Evolutionary conservation across 2,329 filamentous ascomycete species (phyloP).

Genomic region (Paramyrothecium roridum): DNA sequence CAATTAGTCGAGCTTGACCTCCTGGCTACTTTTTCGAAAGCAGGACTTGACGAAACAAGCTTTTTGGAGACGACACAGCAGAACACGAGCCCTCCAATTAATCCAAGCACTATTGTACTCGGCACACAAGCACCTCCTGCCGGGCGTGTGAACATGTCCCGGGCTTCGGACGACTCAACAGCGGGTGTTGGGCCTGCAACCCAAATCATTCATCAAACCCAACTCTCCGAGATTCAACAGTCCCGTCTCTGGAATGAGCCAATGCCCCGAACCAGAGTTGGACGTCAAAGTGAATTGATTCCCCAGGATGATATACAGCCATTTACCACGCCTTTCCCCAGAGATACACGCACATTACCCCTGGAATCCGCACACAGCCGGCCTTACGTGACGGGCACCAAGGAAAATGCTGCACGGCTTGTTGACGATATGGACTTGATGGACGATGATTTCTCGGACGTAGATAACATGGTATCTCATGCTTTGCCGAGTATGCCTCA

Average conservation of each 20-base stretch:
- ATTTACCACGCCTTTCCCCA: conserved; percentile 19
- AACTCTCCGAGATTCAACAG: conserved; percentile 30
- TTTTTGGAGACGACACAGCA: conserved; percentile 27
- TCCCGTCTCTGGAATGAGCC: conserved; percentile 17
- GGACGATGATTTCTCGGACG: conserved; percentile 13
- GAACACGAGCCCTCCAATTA: conserved; percentile 6
- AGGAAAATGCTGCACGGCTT: neutral
- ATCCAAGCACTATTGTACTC: conserved; percentile 31
- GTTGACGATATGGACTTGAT: neutral
- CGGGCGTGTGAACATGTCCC: conserved; percentile 27
- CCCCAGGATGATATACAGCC: conserved; percentile 18
- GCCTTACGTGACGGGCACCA: too few species aligned
- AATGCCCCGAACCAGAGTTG: conserved; percentile 11
- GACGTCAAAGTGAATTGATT: conserved; percentile 16
- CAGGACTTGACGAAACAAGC: conserved; percentile 40
- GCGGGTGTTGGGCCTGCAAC: conserved; percentile 30
- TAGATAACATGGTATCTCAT: neutral
- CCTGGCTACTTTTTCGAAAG: conserved; percentile 35
- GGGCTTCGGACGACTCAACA: conserved; percentile 27
- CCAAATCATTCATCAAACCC: conserved; percentile 52
- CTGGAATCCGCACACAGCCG: conserved; percentile 2
- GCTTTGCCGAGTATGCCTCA: neutral
- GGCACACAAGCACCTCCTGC: conserved; percentile 38
- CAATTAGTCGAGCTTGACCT: conserved; percentile 40
- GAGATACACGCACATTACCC: conserved; percentile 10